Base-by-base conservation (phyloP, 2,329 filamentous ascomycete species). In the Xylariaceae sp. region DNA sequence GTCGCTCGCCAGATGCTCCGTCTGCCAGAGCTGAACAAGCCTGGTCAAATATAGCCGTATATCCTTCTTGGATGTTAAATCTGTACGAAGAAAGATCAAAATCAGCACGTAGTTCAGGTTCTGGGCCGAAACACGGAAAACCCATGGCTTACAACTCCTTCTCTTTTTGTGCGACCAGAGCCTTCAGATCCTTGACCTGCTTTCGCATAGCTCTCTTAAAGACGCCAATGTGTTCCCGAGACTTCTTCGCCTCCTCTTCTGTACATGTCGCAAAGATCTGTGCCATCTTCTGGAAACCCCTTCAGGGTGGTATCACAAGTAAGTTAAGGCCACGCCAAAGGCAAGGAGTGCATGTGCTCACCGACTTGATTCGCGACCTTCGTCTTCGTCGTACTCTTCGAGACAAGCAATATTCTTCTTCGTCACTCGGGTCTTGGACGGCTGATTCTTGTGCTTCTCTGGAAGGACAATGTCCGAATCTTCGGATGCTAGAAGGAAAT, bases 341-440 rank as follows among this genome's bases (percentile, higher is more conserved):
- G 23, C 11, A 14, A n/a, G 5, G 6, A 22, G 29, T 10, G n/a
- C n/a, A 22, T 42, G n/a, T 47, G 10, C 56, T 49, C 23, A 59
- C 56, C 49, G 55, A 23, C 53, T 56, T 35, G 50, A 40, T 14
- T 54, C 57, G 37, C 58, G 54, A 22, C 60, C 57, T 17, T 52
- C 46, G 17, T 63, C 60, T 48, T 58, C 54, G 6, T 58, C 52
- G 11, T 63, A 58, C 33, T 63, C 59, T 36, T 58, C 61, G 12
- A 64, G 51, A 20, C 55, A 56, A 19, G 60, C 55, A 22, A 61
- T 54, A 29, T 48, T 55, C 45, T 55, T 55, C 14, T 20, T 49
- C 10, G 29, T 48, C 32, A 37, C 35, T 23, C 27, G 7, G 19
- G 44, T 49, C 10, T 36, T 52, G 8, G 16, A 37, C 38, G 48